These are phyloP conservation scores for Nicotiana obtusifolia DNA, from an alignment of 257 asterid species.

Conservation along the genomic window DNA sequence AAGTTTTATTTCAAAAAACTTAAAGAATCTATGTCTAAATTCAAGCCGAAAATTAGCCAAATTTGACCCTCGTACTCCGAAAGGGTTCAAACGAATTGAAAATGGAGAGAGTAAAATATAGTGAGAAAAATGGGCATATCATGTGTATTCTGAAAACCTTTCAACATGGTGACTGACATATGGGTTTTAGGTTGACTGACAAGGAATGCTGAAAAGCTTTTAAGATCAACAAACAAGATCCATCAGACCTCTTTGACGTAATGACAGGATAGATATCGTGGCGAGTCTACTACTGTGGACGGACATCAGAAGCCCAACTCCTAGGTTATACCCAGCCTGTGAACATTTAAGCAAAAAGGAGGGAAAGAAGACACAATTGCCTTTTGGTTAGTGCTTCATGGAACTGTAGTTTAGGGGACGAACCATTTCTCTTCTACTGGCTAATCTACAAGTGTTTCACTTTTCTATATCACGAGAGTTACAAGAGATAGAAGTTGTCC, in stretches of 20 bases:
- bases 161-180: not conserved
- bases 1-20: too few species aligned
- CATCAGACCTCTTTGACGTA: not conserved
- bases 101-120: not conserved
- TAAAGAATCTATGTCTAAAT: too few species aligned
- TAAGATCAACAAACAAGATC: not conserved
- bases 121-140: not conserved
- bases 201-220: not conserved
- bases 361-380: not conserved
- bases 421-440: not conserved
- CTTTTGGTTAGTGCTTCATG: not conserved
- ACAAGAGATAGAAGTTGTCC: not conserved
- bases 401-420: not conserved
- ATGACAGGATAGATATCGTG: not conserved
- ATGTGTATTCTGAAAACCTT: not conserved
- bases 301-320: not conserved
- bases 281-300: not conserved
- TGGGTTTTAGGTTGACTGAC: not conserved
- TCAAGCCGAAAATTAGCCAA: too few species aligned
- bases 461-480: not conserved
- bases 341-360: not conserved
- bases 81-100: too few species aligned
- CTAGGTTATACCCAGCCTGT: not conserved
- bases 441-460: not conserved
- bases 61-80: too few species aligned